Evolutionary conservation across 176 grass and related monocot genomes (phyloP).

Genomic region (Metroxylon sagu): DNA sequence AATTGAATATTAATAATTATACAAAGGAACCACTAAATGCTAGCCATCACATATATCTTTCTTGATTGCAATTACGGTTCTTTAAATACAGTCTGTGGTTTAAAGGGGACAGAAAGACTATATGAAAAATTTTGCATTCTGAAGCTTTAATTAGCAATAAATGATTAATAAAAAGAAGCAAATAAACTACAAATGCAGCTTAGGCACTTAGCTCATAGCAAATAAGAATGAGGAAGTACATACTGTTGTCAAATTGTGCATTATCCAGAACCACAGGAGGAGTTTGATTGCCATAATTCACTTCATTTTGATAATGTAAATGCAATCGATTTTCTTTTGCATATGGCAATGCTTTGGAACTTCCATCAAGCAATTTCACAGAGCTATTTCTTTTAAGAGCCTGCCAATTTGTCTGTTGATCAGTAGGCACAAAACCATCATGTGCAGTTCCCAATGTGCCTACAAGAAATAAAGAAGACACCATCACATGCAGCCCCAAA

Average conservation of each 20-base stretch:
- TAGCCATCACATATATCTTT: too few species aligned
- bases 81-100: too few species aligned
- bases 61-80: too few species aligned
- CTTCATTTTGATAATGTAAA: slow-evolving; percentile 16
- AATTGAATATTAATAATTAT: too few species aligned
- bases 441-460: slow-evolving; percentile 16
- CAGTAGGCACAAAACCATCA: slow-evolving; percentile 25
- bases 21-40: too few species aligned
- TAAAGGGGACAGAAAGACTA: too few species aligned
- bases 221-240: too few species aligned
- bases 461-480: slow-evolving; percentile 21
- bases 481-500: background rate
- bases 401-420: slow-evolving; percentile 19
- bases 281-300: slow-evolving; percentile 13
- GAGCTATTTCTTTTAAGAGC: slow-evolving; percentile 29
- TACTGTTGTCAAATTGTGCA: slow-evolving; percentile 7
- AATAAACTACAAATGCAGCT: too few species aligned
- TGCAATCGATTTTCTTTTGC: slow-evolving; percentile 32
- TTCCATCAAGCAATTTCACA: slow-evolving; percentile 25
- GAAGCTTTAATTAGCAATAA: too few species aligned
- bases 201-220: too few species aligned
- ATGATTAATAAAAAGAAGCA: too few species aligned
- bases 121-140: too few species aligned
- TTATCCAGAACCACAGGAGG: slow-evolving; percentile 11
- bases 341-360: slow-evolving; percentile 15